Conservation (phyloP, 345 rosid species). For the Eutrema heterophyllum region DNA sequence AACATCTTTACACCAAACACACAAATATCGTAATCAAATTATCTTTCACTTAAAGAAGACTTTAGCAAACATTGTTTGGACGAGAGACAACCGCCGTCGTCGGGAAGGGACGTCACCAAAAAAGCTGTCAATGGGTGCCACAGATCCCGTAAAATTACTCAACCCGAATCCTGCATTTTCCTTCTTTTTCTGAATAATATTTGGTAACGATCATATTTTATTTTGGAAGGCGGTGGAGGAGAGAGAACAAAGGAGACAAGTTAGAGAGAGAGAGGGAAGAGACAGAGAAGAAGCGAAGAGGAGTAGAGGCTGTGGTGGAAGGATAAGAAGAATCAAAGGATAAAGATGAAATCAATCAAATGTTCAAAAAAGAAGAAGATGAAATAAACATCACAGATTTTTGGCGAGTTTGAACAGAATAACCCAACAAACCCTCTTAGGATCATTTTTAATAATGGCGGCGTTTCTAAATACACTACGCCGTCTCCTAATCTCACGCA, state of each 20-base stretch:
- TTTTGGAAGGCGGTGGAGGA: constrained; percentile 34
- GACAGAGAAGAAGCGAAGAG: constrained; percentile 23
- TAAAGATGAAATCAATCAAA: constrained; percentile 21
- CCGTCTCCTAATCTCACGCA: constrained; percentile 39
- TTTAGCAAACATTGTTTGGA: constrained; percentile 19
- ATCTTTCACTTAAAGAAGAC: background rate
- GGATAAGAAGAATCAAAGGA: constrained; percentile 34
- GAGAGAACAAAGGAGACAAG: constrained; percentile 35
- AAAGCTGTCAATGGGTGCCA: constrained; percentile 42
- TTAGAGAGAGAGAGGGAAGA: background rate
- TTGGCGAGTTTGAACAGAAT: constrained; percentile 59
- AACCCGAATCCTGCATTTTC: background rate
- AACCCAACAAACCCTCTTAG: constrained; percentile 85
- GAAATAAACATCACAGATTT: background rate
- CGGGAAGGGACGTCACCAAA: constrained; percentile 34
- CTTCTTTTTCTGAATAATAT: too few relatives aligned
- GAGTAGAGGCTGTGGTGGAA: constrained; percentile 41
- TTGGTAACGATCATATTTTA: background rate
- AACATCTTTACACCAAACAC: constrained; percentile 18
- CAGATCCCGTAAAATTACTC: constrained; percentile 38
- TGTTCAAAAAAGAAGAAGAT: too few relatives aligned
- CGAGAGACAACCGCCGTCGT: constrained; percentile 32
- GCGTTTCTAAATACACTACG: constrained; percentile 41
- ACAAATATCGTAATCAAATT: constrained; percentile 12
- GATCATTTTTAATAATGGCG: constrained; percentile 37